A percentile compares a stretch with the other conserved stretches of the same genome.
Conservation (phyloP, 2,329 filamentous ascomycete genomes). For the Hypoxylon sp. region DNA sequence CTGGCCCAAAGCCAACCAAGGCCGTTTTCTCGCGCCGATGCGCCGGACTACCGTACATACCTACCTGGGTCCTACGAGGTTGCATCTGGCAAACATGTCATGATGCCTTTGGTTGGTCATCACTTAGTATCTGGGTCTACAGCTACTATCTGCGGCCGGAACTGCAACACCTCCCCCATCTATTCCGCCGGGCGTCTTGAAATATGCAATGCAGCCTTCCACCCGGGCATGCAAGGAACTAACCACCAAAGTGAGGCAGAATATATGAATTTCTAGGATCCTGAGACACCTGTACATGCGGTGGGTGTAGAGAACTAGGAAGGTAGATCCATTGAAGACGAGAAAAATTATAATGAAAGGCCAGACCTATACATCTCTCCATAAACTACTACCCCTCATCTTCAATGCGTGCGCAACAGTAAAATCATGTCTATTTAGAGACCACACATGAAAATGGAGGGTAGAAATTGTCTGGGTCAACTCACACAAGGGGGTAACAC, state of each 20-base stretch:
- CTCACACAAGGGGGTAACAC: conserved; percentile 21
- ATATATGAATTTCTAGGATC: not conserved
- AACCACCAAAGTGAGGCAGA: not conserved
- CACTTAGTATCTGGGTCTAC: not conserved
- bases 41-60: not conserved
- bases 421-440: not conserved
- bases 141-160: conserved; percentile 1
- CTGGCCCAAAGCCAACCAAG: conserved; percentile 13
- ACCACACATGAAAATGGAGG: not conserved
- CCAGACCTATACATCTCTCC: too few species aligned
- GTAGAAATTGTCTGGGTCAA: conserved; percentile 10
- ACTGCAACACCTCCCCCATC: conserved; percentile 2
- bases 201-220: conserved; percentile 31
- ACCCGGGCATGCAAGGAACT: conserved; percentile 32
- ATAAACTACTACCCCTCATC: not conserved
- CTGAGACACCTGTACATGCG: too few species aligned
- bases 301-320: not conserved
- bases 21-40: not conserved
- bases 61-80: not conserved
- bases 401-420: not conserved
- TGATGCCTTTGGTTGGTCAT: not conserved
- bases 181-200: conserved; percentile 15
- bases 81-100: conserved; percentile 2
- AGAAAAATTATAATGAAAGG: too few species aligned
- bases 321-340: too few species aligned